Evolutionary conservation across 2,329 filamentous ascomycete genomes (phyloP).

Genomic region (Neofusicoccum cordaticola): DNA sequence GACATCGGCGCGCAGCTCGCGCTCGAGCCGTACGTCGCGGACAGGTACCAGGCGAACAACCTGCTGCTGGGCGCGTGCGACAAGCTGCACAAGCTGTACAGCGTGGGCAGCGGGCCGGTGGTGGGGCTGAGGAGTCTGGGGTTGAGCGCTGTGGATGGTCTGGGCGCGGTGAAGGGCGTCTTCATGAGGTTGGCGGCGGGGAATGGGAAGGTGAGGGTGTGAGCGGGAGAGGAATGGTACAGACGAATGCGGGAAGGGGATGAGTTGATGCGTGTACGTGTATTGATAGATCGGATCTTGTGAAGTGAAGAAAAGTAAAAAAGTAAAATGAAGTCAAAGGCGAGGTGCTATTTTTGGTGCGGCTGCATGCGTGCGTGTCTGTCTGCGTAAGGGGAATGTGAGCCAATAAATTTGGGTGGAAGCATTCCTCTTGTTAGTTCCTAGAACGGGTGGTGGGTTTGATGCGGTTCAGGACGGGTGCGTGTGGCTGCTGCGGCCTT

Average conservation of each 20-base stretch:
- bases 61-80: slow-evolving; percentile 77
- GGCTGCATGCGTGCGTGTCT: too few species aligned
- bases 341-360: too few species aligned
- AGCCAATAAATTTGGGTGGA: too few species aligned
- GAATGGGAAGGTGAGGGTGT: slow-evolving; percentile 13
- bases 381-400: too few species aligned
- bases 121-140: slow-evolving; percentile 77
- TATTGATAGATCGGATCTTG: background rate
- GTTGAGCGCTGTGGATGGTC: slow-evolving; percentile 68
- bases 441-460: too few species aligned
- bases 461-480: too few species aligned
- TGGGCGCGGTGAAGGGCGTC: slow-evolving; percentile 75
- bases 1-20: slow-evolving; percentile 78
- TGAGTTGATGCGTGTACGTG: background rate
- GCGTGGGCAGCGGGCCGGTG: slow-evolving; percentile 73
- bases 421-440: too few species aligned
- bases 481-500: too few species aligned
- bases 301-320: background rate
- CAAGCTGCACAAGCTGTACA: slow-evolving; percentile 89
- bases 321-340: too few species aligned
- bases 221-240: background rate
- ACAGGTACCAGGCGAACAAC: slow-evolving; percentile 78
- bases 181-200: slow-evolving; percentile 70
- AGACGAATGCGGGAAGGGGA: too few species aligned
- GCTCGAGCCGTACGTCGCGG: slow-evolving; percentile 75